Evolutionary conservation across 768 basidiomycete species (phyloP), one percentile per base, ranked within the genome.

Genomic region (Russula earlei): DNA sequence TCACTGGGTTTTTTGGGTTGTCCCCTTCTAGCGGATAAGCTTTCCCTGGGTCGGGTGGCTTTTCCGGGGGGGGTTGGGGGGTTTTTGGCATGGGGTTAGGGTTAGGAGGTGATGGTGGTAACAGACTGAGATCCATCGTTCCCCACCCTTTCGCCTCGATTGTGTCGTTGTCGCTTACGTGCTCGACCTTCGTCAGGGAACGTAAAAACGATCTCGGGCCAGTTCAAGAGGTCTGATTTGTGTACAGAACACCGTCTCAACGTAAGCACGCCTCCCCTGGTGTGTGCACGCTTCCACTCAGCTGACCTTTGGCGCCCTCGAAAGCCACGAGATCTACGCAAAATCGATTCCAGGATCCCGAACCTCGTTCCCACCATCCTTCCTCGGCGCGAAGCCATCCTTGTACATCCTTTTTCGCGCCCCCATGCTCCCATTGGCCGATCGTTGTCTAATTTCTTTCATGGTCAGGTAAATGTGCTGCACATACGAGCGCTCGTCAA

Each of bases 401-500:
- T 98, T 59, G 91, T 90, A 67, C 55, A 82, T 76, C 47, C 36
- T 48, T 58, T 51, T 25, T 31, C 25, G 19, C 29, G 9, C 52
- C 36, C 7, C 33, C 9, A 37, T 19, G 17, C 24, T 15, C 36
- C 33, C 33, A 51, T 22, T 22, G 14, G 14, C 25, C 60, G 45
- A 41, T 52, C 34, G 15, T 25, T 45, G n/a, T 37, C 62, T 59
- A 40, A 57, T 47, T 34, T 20, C 58, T 5, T n/a, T 25, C 34
- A 10, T 58, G 43, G 24, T 24, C 62, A 92, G 89, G 77, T 96
- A 47, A 97, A 95, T 65, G 87, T 97, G 40, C 79, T 98, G 31
- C 95, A 98, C 66, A 91, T 98, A 47, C 83, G 95, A 50, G 93
- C 92, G 1, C 80, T 97, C 40, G 86, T 98, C 66, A 97, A 97